Base-by-base conservation (phyloP, 2,329 filamentous ascomycete genomes). In the Coniosporium tulheliwenetii region DNA sequence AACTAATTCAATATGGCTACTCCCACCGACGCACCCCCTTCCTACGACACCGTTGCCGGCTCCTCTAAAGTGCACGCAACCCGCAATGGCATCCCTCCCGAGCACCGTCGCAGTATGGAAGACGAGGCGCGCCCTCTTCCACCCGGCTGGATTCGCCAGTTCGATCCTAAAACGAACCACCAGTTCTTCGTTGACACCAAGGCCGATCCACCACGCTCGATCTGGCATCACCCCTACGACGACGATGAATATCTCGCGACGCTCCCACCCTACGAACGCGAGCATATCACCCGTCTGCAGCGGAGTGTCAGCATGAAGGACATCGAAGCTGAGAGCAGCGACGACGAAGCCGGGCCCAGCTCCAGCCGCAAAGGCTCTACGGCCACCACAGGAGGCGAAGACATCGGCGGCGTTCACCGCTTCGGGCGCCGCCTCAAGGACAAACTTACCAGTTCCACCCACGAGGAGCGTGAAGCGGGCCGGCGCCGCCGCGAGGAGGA, bases 151-250 rank as follows among this genome's bases (percentile, higher is more conserved):
- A 57, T 76, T 1, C 61, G 75, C 2, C 63, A 67, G 43, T 77
- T 67, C 52, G 74, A 79, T 50, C 52, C 64, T 1, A 50, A 67
- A 39, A 63, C 61, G 10, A 52, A 66, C 13, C 75, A 78, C 49
- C 73, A 77, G 49, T 79, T 76, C 66, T 78, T 75, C 55, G 73
- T 78, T 49, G 70, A 78, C 55, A 77, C 71, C 1, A 65, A 50
- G 29, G 54, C 60, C 26, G 56, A 66, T 10, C 73, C 73, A 1
- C 72, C 73, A 0, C 66, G 71, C 37, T 69, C 67, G 42, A 75
- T 73, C 47, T 78, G 75, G 75, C 63, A 67, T 36, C 75, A 78
- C 50, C 74, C 75, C 0, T 71, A 75, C 52, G 75, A 78, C 49
- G 74, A 77, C 49, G 64, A 70, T 2, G 48, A 65, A 39, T 77